Conservation (phyloP, 2,329 filamentous ascomycete genomes). For the Hortaea werneckii region DNA sequence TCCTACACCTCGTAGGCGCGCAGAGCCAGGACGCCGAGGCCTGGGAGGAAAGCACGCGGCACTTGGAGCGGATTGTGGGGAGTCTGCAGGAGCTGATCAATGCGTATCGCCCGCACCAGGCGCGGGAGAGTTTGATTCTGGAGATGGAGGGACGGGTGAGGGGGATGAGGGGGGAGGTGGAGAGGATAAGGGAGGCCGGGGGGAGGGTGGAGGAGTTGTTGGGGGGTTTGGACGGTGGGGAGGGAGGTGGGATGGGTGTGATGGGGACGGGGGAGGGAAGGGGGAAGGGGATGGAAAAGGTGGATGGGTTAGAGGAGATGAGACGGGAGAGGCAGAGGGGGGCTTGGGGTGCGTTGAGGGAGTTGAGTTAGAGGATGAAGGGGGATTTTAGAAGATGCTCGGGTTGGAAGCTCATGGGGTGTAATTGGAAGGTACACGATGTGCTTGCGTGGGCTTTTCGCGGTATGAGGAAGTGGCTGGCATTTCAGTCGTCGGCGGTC, state of each 20-base stretch:
- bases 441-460: too few relatives aligned
- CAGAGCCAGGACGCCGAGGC: slow-evolving; percentile 48
- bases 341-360: slow-evolving; percentile 29
- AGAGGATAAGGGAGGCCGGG: slow-evolving; percentile 54
- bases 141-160: slow-evolving; percentile 81
- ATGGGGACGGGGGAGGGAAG: background rate
- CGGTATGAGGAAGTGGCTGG: too few relatives aligned
- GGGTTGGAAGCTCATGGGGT: too few relatives aligned
- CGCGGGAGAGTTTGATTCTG: slow-evolving; percentile 73
- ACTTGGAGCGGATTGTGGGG: slow-evolving; percentile 72
- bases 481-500: too few relatives aligned
- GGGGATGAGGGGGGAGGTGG: slow-evolving; percentile 61
- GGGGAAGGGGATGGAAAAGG: slow-evolving; percentile 1
- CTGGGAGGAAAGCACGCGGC: slow-evolving; percentile 61
- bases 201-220: slow-evolving; percentile 66
- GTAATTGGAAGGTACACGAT: too few relatives aligned
- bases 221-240: slow-evolving; percentile 46
- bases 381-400: too few relatives aligned
- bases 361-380: too few relatives aligned
- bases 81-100: slow-evolving; percentile 93
- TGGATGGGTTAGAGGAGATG: slow-evolving; percentile 4
- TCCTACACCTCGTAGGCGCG: slow-evolving; percentile 70
- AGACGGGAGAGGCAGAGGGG: slow-evolving; percentile 19
- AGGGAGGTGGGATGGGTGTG: slow-evolving; percentile 3
- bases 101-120: slow-evolving; percentile 87